These are phyloP conservation scores for Arachis stenosperma DNA, from an alignment of 306 rosid species.

Conservation along the genomic window DNA sequence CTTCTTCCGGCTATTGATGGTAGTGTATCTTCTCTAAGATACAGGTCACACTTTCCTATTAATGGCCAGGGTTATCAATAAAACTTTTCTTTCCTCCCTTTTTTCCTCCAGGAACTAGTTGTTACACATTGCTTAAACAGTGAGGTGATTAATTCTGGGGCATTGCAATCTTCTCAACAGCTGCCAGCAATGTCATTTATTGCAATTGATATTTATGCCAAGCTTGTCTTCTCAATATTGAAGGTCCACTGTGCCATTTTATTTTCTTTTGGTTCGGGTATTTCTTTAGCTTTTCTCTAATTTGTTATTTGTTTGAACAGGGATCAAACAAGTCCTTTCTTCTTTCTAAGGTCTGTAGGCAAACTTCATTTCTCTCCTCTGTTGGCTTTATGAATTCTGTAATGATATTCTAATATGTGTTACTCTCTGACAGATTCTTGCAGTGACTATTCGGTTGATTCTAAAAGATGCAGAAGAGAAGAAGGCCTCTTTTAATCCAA, in stretches of 20 bases:
- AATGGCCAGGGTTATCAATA: constrained; percentile 7
- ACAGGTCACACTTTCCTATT: background rate
- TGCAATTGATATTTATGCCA: constrained; percentile 85
- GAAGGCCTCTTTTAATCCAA: constrained; percentile 78
- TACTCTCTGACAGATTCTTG: constrained; percentile 66
- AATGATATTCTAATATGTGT: constrained; percentile 33
- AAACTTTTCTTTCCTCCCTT: background rate
- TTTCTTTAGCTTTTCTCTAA: constrained; percentile 21
- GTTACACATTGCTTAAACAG: constrained; percentile 80
- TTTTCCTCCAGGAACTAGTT: constrained; percentile 66
- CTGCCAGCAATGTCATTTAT: constrained; percentile 72
- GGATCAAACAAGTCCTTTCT: constrained; percentile 73
- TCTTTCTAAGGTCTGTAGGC: constrained; percentile 71
- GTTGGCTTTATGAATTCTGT: constrained; percentile 7
- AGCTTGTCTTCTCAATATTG: constrained; percentile 77
- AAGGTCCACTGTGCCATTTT: constrained; percentile 54
- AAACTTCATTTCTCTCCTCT: background rate
- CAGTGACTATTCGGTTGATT: constrained; percentile 74
- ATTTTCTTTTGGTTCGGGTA: background rate
- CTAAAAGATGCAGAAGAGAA: constrained; percentile 89
- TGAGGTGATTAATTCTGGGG: constrained; percentile 68
- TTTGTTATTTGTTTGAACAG: constrained; percentile 55
- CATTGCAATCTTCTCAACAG: constrained; percentile 76
- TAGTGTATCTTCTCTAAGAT: constrained; percentile 39
- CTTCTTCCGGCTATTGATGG: constrained; percentile 77